Conservation (phyloP, 1,284 basidiomycete species). For the Boletus semigastroideus region DNA sequence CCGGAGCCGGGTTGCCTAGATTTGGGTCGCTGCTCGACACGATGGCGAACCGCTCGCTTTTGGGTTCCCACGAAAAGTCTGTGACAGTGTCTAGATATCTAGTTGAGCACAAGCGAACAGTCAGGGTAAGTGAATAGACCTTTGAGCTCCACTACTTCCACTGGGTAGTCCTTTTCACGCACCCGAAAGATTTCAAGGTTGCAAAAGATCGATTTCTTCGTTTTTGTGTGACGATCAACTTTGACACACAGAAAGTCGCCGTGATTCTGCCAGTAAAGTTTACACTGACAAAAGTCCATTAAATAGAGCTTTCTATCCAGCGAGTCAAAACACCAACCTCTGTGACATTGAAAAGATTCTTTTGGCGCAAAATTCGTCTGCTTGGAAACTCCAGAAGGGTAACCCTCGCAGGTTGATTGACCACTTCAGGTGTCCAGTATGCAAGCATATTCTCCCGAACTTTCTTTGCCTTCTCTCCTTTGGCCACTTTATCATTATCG, state of each 20-base stretch:
- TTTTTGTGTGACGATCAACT: conserved; percentile 99
- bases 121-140: conserved; percentile 43
- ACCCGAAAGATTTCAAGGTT: conserved; percentile 98
- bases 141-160: conserved; percentile 97
- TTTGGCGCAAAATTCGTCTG: conserved; percentile 84
- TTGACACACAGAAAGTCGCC: conserved; percentile 99
- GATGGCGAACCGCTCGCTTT: conserved; percentile 94
- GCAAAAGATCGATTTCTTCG: conserved; percentile 98
- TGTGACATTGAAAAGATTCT: conserved; percentile 98
- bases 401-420: conserved; percentile 96
- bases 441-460: conserved; percentile 91
- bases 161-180: conserved; percentile 97
- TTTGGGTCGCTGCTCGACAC: conserved; percentile 95
- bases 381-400: conserved; percentile 90
- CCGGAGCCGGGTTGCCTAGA: conserved; percentile 84
- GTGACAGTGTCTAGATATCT: conserved; percentile 81
- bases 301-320: neutral
- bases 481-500: conserved; percentile 60
- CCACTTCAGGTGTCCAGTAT: conserved; percentile 97
- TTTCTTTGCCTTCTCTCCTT: conserved; percentile 58
- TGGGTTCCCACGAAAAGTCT: conserved; percentile 99
- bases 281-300: conserved; percentile 64
- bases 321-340: conserved; percentile 60
- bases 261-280: conserved; percentile 98
- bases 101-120: conserved; percentile 9